Percentiles rank a stretch among this genome's conserved stretches.
These are phyloP conservation scores for Elongisporangium anandrum DNA, from an alignment of 352 stramenopile species.

Conservation along the genomic window DNA sequence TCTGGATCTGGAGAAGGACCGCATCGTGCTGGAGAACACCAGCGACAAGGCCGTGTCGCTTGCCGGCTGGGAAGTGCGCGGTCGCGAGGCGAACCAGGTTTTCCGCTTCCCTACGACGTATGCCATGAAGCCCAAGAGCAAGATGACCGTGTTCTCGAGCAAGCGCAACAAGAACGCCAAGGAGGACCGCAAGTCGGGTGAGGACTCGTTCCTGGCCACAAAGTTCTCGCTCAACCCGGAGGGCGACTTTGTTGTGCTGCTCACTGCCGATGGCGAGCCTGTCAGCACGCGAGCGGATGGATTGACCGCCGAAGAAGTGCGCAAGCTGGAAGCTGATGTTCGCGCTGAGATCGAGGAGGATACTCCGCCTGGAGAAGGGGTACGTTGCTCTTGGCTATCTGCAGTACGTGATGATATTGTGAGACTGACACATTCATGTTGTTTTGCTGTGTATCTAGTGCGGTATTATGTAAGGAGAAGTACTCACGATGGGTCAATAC, in stretches of 20 bases:
- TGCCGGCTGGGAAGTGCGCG: slow-evolving; percentile 62
- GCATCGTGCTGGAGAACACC: slow-evolving; percentile 74
- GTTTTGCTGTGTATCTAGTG: slow-evolving; percentile 13
- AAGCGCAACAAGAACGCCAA: slow-evolving; percentile 79
- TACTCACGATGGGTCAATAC: background rate
- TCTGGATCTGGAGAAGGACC: slow-evolving; percentile 70
- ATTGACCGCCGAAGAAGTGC: slow-evolving; percentile 52
- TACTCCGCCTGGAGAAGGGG: slow-evolving; percentile 37
- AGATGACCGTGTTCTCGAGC: slow-evolving; percentile 72
- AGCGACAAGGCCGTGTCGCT: slow-evolving; percentile 52
- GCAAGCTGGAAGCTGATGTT: slow-evolving; percentile 50
- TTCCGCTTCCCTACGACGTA: slow-evolving; percentile 71
- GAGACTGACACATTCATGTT: background rate
- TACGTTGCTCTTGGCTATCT: slow-evolving; percentile 22
- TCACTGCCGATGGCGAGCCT: slow-evolving; percentile 57
- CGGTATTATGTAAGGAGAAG: slow-evolving; percentile 30
- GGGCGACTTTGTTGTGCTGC: slow-evolving; percentile 63
- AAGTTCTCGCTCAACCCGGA: slow-evolving; percentile 74
- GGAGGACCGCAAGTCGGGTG: slow-evolving; percentile 61
- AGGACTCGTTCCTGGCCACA: slow-evolving; percentile 74
- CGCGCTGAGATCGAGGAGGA: slow-evolving; percentile 49
- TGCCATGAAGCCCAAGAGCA: slow-evolving; percentile 60
- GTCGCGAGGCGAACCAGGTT: slow-evolving; percentile 48
- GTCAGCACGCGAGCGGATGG: slow-evolving; percentile 66
- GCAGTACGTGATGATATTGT: background rate